These are phyloP conservation scores for Suillus ampliporus DNA, from an alignment of 768 basidiomycete species.

Conservation along the genomic window DNA sequence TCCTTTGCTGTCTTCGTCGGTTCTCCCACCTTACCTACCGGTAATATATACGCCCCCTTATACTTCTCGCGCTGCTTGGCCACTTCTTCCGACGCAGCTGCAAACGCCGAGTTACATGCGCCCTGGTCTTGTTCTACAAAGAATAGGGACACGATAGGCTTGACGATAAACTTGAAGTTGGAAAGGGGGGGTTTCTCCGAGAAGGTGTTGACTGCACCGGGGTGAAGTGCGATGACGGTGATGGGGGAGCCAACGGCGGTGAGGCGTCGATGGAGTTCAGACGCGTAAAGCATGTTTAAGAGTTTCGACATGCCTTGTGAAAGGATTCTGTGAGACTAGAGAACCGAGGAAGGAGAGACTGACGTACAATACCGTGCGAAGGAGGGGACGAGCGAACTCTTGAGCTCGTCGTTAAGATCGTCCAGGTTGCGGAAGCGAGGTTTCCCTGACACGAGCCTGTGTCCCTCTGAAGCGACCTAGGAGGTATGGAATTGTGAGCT, in stretches of 20 bases:
- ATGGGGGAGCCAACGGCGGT: constrained; percentile 37
- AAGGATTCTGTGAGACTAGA: not conserved
- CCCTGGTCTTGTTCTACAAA: constrained; percentile 28
- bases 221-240: constrained; percentile 34
- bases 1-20: constrained; percentile 18
- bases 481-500: not conserved
- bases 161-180: constrained; percentile 24
- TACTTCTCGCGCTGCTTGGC: constrained; percentile 27
- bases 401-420: constrained; percentile 44
- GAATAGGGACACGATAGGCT: constrained; percentile 23
- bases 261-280: constrained; percentile 54
- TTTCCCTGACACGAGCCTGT: constrained; percentile 26
- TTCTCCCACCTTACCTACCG: constrained; percentile 4
- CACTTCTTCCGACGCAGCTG: constrained; percentile 36
- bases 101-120: constrained; percentile 32
- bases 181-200: not conserved
- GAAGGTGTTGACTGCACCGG: constrained; percentile 37
- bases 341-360: not conserved
- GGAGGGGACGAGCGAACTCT: constrained; percentile 18
- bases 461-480: constrained; percentile 41
- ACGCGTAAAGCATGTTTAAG: constrained; percentile 54
- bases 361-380: constrained; percentile 41
- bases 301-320: constrained; percentile 55
- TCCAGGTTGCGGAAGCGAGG: constrained; percentile 37
- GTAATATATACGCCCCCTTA: constrained; percentile 20